phyloP scores from a whole-genome alignment of 768 basidiomycete genomes.

The Flagelloscypha sp. region DNA sequence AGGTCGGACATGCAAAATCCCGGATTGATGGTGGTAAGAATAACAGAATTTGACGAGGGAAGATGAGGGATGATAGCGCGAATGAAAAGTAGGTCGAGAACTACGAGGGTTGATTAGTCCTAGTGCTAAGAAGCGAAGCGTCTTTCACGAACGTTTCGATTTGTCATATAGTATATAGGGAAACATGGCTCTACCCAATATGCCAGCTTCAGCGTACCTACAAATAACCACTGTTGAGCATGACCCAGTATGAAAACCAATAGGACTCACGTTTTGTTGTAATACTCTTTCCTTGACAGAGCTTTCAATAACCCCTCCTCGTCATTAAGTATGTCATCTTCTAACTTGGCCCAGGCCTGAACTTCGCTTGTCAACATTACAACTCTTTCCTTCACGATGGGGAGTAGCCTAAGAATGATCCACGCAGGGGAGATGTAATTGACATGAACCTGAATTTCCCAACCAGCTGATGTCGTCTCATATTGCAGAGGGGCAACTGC shows the following conservation, averaged over 20 bases:
- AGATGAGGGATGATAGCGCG: slow-evolving; percentile 27
- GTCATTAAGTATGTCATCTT: slow-evolving; percentile 18
- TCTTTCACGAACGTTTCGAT: slow-evolving; percentile 25
- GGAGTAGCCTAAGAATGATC: slow-evolving; percentile 33
- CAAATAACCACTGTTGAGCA: background rate
- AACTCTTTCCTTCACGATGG: slow-evolving; percentile 30
- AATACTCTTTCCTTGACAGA: slow-evolving; percentile 24
- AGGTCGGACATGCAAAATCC: slow-evolving; percentile 34
- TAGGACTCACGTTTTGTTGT: slow-evolving; percentile 15
- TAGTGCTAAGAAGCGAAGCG: background rate
- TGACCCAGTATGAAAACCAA: background rate
- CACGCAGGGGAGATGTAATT: slow-evolving; percentile 36
- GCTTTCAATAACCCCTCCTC: slow-evolving; percentile 21
- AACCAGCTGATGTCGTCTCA: no score
- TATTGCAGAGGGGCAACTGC: no score
- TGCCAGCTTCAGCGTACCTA: slow-evolving; percentile 7
- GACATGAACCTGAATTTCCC: no score
- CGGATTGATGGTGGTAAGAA: slow-evolving; percentile 31
- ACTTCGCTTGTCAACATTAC: slow-evolving; percentile 36
- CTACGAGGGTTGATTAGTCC: slow-evolving; percentile 14
- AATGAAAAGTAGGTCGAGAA: slow-evolving; percentile 31
- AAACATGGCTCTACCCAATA: no score
- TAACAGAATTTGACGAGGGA: slow-evolving; percentile 16
- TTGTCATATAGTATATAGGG: slow-evolving; percentile 26
- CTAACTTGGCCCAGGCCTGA: slow-evolving; percentile 24